phyloP scores from a whole-genome alignment of 129 eudicot genomes.

The Flaveria robusta region DNA sequence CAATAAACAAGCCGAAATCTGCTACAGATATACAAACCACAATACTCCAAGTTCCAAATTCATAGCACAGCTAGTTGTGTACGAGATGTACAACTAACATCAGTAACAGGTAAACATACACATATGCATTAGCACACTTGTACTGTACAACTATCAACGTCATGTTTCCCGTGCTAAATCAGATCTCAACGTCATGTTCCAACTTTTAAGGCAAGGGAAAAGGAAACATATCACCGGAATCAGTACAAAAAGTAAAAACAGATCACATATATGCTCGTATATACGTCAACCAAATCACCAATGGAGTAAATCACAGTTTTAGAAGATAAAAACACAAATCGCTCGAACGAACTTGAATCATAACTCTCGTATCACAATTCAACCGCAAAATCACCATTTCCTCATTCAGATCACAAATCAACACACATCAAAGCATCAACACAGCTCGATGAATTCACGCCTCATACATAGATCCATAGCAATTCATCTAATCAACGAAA shows the following conservation, averaged over 20 bases:
- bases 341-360: slow-evolving; percentile 12
- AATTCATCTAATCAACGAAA: no score
- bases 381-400: slow-evolving; percentile 3
- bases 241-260: neutral
- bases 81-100: slow-evolving; percentile 17
- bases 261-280: slow-evolving; percentile 13
- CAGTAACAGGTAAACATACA: neutral
- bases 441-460: neutral
- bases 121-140: slow-evolving; percentile 7
- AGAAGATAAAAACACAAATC: neutral
- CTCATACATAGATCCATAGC: no score
- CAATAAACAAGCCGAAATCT: no score
- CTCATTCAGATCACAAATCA: neutral
- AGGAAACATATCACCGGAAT: neutral
- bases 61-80: neutral
- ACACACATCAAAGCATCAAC: neutral
- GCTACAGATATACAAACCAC: no score
- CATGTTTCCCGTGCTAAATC: neutral
- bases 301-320: neutral
- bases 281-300: neutral
- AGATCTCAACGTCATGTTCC: slow-evolving; percentile 11
- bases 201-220: neutral
- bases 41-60: no score
- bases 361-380: neutral
- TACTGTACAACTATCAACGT: slow-evolving; percentile 13